Base-by-base conservation (phyloP, 2,329 filamentous ascomycete genomes). In the Plenodomus lindquistii region DNA sequence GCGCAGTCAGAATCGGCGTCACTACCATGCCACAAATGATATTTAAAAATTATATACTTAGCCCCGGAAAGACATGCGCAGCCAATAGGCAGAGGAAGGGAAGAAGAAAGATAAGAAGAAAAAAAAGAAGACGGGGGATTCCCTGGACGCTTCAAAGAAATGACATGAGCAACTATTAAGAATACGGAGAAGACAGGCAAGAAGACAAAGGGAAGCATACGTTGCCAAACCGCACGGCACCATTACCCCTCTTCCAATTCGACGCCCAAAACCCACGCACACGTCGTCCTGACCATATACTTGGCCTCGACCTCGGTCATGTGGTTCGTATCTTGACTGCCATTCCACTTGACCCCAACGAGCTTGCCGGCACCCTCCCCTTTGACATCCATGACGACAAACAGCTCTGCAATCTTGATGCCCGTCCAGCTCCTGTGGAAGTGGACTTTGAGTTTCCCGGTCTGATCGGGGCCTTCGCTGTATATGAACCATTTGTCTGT, bases 241-340 rank as follows among this genome's bases (percentile, higher is more conserved):
- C 84, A 88, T 54, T 79, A 88, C 55, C 44, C 45, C 2, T 85
- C 65, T 69, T 87, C 56, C 11, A 71, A 44, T 10, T 60, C 41
- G 2, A 70, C 55, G 4, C 54, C 60, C 43, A 71, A 43, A 21
- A 58, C 59, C 48, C 55, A 60, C n/a, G 42, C 41, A 39, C 65
- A 69, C 7, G 48, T 51, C 35, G 54, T 61, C 17, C 58, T 46
- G 2, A 71, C 52, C 49, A 62, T 61, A 29, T 62, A 59, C 53
- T 67, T 70, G 1, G 60, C 67, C 44, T 67, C 63, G 5, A 62
- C 62, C 10, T 61, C 61, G 5, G 54, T 53, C 63, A 69, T 56
- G 18, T 59, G 50, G 39, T 63, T 59, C 24, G 58, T 63, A 50
- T 67, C 54, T 42, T 60, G 58, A 2, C 54, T 57, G 1, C 57